These are phyloP conservation scores for Saraca asoca DNA, from an alignment of 331 rosid genomes.

Conservation along the genomic window DNA sequence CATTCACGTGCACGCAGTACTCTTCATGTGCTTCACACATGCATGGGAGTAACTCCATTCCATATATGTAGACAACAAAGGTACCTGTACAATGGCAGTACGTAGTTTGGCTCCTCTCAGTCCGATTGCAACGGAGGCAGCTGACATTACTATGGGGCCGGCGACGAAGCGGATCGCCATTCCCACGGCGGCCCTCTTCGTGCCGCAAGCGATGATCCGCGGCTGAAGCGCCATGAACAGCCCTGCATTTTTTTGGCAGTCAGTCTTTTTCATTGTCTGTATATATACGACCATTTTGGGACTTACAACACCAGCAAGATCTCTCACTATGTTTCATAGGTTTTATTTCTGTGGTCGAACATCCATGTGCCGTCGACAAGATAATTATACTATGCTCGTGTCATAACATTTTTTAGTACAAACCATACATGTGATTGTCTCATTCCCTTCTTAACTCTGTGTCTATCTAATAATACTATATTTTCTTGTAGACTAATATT, in stretches of 20 bases:
- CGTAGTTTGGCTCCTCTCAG: conserved; percentile 53
- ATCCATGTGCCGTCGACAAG: conserved; percentile 30
- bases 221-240: conserved; percentile 82
- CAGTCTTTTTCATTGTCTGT: conserved; percentile 14
- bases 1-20: neutral
- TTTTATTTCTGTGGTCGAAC: conserved; percentile 18
- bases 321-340: neutral
- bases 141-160: conserved; percentile 66
- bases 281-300: neutral
- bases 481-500: conserved; percentile 13
- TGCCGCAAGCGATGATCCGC: conserved; percentile 65
- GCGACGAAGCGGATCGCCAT: conserved; percentile 63
- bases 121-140: conserved; percentile 58
- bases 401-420: conserved; percentile 20
- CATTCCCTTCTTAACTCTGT: neutral
- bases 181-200: conserved; percentile 60
- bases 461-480: conserved; percentile 13
- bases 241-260: conserved; percentile 44
- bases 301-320: neutral
- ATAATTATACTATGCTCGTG: conserved; percentile 23
- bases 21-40: neutral
- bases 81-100: conserved; percentile 77
- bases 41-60: neutral
- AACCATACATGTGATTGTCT: conserved; percentile 18
- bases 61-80: neutral